A percentile compares a stretch with the other conserved stretches of the same genome.
Evolutionary conservation across 2,329 filamentous ascomycete genomes (phyloP).

Genomic region (Amphichorda felina): DNA sequence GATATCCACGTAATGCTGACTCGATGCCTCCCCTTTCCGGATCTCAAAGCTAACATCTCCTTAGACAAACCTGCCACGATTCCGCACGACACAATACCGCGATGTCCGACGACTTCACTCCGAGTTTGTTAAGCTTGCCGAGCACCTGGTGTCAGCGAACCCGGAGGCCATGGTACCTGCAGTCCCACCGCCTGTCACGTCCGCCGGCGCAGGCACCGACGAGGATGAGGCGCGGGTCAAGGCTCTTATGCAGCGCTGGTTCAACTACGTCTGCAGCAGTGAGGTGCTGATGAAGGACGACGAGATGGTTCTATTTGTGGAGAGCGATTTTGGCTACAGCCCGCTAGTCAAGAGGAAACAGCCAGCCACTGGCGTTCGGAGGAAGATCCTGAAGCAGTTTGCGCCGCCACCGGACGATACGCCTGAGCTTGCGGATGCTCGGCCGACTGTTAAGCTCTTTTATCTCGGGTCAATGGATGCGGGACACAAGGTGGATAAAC

Average conservation of each 20-base stretch:
- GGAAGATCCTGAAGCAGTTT: conserved; percentile 97
- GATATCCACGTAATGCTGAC: conserved; percentile 78
- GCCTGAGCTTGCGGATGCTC: conserved; percentile 79
- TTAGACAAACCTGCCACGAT: conserved; percentile 96
- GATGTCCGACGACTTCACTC: conserved; percentile 92
- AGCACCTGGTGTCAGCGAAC: conserved; percentile 94
- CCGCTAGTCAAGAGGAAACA: conserved; percentile 93
- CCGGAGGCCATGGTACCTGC: conserved; percentile 90
- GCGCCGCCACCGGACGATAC: conserved; percentile 95
- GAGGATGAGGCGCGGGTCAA: conserved; percentile 91
- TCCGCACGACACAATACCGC: conserved; percentile 94
- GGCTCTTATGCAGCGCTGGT: conserved; percentile 81
- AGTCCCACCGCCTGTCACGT: conserved; percentile 87
- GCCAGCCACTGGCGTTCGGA: conserved; percentile 85
- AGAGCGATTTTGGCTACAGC: conserved; percentile 97
- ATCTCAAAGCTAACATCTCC: too few species aligned
- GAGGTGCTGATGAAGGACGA: conserved; percentile 91
- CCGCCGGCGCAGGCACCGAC: conserved; percentile 88
- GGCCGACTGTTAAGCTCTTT: conserved; percentile 88
- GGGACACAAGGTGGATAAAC: conserved; percentile 90
- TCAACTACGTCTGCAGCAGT: conserved; percentile 86
- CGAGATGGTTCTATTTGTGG: conserved; percentile 96
- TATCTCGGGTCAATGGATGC: conserved; percentile 93
- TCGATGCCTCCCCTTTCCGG: background rate
- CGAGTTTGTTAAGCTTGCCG: conserved; percentile 91